Evolutionary conservation across 805 yeast species (phyloP), one percentile per base, ranked within the genome.

Genomic region (Priceomyces melissophilus): DNA sequence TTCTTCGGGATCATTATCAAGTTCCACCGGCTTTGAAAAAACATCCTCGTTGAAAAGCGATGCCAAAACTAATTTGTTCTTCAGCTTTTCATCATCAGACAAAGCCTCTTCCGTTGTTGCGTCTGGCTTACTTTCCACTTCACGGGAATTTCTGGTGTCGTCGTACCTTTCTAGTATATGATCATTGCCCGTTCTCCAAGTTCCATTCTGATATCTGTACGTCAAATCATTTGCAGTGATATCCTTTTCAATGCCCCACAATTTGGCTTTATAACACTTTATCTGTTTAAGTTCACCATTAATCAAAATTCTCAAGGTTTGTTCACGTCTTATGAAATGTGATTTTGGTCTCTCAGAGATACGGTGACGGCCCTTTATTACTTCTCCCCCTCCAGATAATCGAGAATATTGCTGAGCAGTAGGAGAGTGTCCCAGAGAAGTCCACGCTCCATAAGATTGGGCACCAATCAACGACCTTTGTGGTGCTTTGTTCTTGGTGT

Each of bases 241-340:
- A 47, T 78, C 74, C 64, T 85, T 86, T 49, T 85, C 89, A 45
- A 79, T 74, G 3, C 98, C 98, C 99, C 99, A 91, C 31, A 93
- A 72, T 57, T 89, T 89, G 26, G 82, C 79, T 63, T 89, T 88
- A 51, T 74, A 75, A 49, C 82, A 69, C 50, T 77, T 78, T 42
- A 84, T 62, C 4, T 69, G 68, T 59, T 77, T 81, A 39, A 78
- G 62, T 35, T 63, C 75, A 5, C 82, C 87, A 52, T 75, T 79
- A 43, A 76, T 71, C 45, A 67, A 70, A 2, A 84, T 73, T 50
- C 97, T 73, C 47, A 87, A 69, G 0, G 95, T 82, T 47, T 82
- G 76, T 39, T 72, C 67, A 41, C 74, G 73, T 20, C 58, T 50
- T 11, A 47, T 45, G 30, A 74, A 46, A 43, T 71, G 73, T 3